Evolutionary conservation across 352 stramenopile species (phyloP), one percentile per base, ranked within the genome.

Genomic region (Globisporangium solare): DNA sequence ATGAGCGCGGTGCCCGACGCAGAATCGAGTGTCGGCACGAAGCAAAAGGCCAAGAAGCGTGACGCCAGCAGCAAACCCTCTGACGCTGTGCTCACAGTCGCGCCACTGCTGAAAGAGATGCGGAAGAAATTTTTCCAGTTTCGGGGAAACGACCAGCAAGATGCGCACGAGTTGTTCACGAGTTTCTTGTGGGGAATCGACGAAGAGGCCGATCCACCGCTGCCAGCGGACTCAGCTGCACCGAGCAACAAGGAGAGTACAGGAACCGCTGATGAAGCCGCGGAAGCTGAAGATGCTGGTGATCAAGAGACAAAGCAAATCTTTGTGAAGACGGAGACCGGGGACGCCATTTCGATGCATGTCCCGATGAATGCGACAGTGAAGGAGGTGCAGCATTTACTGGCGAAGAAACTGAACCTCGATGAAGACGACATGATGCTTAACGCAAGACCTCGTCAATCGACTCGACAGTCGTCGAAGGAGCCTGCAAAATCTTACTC

Each of bases 91-190:
- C 51, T 88, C 18, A 88, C 77, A 0, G 73, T 88, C 7, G 73
- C 73, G 13, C 77, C 77, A 13, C 39, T 91, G 18, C 69, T 91
- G 17, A 87, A 80, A 49, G 79, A 79, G 27, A 73, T 91, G 43
- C 74, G 81, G 5, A 83, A 80, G 21, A 89, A 89, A 32, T 98
- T 98, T 66, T 74, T 83, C 6, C 86, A 92, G 22, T 99, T 99
- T 63, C 68, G 75, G n/a, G 96, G 96, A 2, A 81, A 89, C 62
- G 85, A 95, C 46, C 97, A 99, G 74, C 97, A 99, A 47, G 97
- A 99, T 64, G 87, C 94, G 6, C 94, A 99, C 62, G 97, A 99
- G 66, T 63, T 99, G 0, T 84, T 99, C 11, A 71, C 75, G 8
- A 97, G 88, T 58, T 75, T 99, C 10, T 64, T 99, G 17, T 97